Base-by-base conservation (phyloP, 768 basidiomycete genomes). In the Tephrocybe sp. region DNA sequence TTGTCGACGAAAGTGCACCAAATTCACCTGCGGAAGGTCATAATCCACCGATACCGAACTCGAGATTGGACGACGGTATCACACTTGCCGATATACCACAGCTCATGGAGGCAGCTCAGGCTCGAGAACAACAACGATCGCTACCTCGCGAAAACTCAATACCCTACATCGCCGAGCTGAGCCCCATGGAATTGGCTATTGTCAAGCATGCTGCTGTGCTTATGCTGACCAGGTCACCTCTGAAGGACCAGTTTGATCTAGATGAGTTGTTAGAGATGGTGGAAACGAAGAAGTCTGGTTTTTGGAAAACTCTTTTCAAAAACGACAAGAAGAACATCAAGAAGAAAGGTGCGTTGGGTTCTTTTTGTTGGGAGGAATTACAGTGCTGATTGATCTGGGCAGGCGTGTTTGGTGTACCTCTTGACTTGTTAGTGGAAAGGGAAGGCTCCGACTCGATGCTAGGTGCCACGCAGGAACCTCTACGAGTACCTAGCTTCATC, bases 271-370 rank as follows among this genome's bases (percentile, higher is more conserved):
- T 97, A 57, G 95, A 98, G 69, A 74, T 97, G 65, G 82, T 99
- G 23, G 94, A 97, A 65, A 75, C 75, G 18, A 91, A 95, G 77
- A 97, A 95, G 76, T 85, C 82, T 52, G 88, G 88, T 16, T 97
- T 97, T 69, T 99, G 94, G 94, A 89, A 90, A 55, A 92, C 94
- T 68, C 67, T 97, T 15, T 97, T 99, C 75, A 97, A 97, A 66
- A 82, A 79, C 15, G 86, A 94, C 55, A 92, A 95, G 80, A 94
- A 94, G 71, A 86, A 86, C 49, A 82, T 87, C 65, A 86, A 89
- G 82, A 90, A 89, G 71, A 90, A 91, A 68, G 88, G 89, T 84
- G 50, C 19, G 73, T 68, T n/a, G 24, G 24, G 3, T 21, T 22
- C 11, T 40, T 2, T 22, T 41, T 8, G 9, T 4, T 23, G 11